These are phyloP conservation scores for Penicillium vulpinum DNA, from an alignment of 2,329 filamentous ascomycete genomes.

Conservation along the genomic window DNA sequence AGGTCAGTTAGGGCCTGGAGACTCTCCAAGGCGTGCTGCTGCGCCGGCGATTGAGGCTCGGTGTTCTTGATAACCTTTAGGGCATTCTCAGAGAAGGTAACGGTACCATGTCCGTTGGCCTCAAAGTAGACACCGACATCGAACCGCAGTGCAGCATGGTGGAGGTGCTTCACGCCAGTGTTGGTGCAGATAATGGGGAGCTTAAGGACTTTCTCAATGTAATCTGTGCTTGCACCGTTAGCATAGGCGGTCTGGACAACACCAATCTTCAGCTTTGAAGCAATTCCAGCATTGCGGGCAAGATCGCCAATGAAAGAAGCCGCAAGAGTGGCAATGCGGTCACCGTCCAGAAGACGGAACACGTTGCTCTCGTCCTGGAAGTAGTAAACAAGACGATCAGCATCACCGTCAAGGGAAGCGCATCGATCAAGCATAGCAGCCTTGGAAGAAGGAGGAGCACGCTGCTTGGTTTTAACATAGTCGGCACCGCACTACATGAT, in stretches of 20 bases:
- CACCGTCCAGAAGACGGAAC: slow-evolving; percentile 92
- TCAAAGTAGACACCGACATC: slow-evolving; percentile 98
- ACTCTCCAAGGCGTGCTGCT: slow-evolving; percentile 84
- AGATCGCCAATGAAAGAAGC: slow-evolving; percentile 93
- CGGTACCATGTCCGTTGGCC: slow-evolving; percentile 95
- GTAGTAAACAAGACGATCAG: slow-evolving; percentile 94
- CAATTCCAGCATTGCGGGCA: slow-evolving; percentile 73
- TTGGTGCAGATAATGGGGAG: slow-evolving; percentile 90
- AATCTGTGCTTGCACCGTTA: slow-evolving; percentile 91
- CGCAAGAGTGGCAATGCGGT: slow-evolving; percentile 91
- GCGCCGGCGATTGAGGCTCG: slow-evolving; percentile 84
- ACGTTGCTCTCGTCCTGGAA: slow-evolving; percentile 77
- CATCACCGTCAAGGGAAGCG: slow-evolving; percentile 92
- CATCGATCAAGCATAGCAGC: slow-evolving; percentile 73
- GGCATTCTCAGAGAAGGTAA: slow-evolving; percentile 87
- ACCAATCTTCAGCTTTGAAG: slow-evolving; percentile 80
- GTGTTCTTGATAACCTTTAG: slow-evolving; percentile 74
- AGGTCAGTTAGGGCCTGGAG: slow-evolving; percentile 81
- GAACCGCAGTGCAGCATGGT: slow-evolving; percentile 92
- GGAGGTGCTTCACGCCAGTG: slow-evolving; percentile 95
- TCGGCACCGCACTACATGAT: slow-evolving; percentile 78
- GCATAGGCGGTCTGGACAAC: slow-evolving; percentile 98
- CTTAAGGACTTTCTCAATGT: slow-evolving; percentile 82
- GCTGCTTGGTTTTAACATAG: slow-evolving; percentile 95
- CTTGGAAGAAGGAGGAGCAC: slow-evolving; percentile 79